Base-by-base conservation (phyloP, 2,329 filamentous ascomycete genomes). In the Escovopsis sp. region DNA sequence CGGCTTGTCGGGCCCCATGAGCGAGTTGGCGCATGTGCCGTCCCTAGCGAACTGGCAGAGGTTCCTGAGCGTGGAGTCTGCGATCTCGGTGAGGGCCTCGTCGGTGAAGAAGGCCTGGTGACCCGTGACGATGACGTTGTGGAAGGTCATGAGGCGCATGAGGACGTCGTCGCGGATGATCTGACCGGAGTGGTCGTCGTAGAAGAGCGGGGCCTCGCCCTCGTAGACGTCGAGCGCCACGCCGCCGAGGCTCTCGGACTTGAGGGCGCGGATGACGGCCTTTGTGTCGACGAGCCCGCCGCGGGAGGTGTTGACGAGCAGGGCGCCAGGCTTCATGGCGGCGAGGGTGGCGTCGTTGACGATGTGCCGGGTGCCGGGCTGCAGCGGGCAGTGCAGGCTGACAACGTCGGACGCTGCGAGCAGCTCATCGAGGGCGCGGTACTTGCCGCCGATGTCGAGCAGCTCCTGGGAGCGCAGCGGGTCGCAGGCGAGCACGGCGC, bases 51-150 rank as follows among this genome's bases (percentile, higher is more conserved):
- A 68, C 46, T 72, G 67, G 26, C 63, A 62, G 4, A 79, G 53
- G 54, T 81, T 82, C 43, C 61, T 58, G 46, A 81, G 51, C 2
- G 77, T 81, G 41, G 66, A 70, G 38, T 71, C 67, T 2, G 77
- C 70, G 51, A 82, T 83, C 59, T 80, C 76, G 7, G 63, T 61
- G 39, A 83, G 59, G 1, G 79, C 79, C 59, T 82, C 77, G 32
- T 71, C 62, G 5, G 78, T 82, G 51, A 83, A 79, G 60, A 82
- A 83, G 1, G 75, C 79, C 62, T 82, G 79, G 50, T 83, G 79
- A 0, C 78, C 77, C 48, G 72, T 78, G 45, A 83, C 62, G 37
- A 83, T 56, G 4, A 80, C 78, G 48, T 82, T 82, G 45, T 70
- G 78, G 51, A 82, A 82, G 1, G 77, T 81, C 59, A 78, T 73